These are phyloP conservation scores for Diplosphaera chodatii DNA, from an alignment of 139 green algal genomes.

Conservation along the genomic window DNA sequence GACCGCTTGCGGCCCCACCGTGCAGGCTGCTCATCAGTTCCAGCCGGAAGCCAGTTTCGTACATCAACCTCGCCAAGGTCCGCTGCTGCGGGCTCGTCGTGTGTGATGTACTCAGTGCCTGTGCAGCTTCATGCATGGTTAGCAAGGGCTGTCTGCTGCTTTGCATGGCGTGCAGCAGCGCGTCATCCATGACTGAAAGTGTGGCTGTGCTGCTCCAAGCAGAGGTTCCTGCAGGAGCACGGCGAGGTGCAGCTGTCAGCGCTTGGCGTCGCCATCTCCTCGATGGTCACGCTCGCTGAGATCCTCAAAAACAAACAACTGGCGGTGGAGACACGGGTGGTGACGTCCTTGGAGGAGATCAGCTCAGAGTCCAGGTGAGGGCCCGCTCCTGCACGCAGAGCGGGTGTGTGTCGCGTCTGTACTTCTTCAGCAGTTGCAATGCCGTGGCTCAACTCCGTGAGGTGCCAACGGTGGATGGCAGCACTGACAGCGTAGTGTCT, in stretches of 20 bases:
- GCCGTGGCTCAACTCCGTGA: background rate
- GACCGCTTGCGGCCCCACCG: background rate
- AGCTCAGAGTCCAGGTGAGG: conserved; percentile 18
- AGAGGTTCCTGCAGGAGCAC: conserved; percentile 68
- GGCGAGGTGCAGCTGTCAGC: conserved; percentile 79
- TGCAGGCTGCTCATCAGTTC: conserved; percentile 62
- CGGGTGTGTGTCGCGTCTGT: too few relatives aligned
- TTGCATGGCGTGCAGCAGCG: background rate
- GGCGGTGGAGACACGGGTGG: conserved; percentile 51
- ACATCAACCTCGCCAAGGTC: conserved; percentile 70
- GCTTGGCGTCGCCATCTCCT: conserved; percentile 73
- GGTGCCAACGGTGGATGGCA: too few relatives aligned
- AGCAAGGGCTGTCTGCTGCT: too few relatives aligned
- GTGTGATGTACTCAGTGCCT: too few relatives aligned
- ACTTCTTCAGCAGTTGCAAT: background rate
- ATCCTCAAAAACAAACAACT: conserved; percentile 77
- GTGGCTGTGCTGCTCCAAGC: background rate
- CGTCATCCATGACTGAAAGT: background rate
- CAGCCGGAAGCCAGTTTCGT: conserved; percentile 70
- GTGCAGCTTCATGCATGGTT: too few relatives aligned
- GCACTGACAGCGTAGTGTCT: background rate
- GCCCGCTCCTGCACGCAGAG: too few relatives aligned
- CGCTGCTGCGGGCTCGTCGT: too few relatives aligned
- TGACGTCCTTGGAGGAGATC: conserved; percentile 25
- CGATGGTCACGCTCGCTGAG: conserved; percentile 78